Evolutionary conservation across 139 green algal genomes (phyloP).

Genomic region (Asterochloris sp.): DNA sequence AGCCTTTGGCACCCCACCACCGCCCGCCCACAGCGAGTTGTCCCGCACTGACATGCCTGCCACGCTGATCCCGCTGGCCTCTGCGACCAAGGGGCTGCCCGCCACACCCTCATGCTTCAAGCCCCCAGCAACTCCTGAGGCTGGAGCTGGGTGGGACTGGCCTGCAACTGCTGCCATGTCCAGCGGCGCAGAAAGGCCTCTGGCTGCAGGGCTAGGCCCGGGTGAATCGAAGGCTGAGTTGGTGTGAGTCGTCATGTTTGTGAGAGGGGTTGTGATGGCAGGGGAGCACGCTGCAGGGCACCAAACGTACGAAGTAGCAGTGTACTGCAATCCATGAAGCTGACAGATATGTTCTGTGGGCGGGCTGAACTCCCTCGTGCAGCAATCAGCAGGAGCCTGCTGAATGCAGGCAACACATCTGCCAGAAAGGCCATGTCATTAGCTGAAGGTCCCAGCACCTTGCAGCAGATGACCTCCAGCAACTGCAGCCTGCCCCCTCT

Average conservation of each 20-base stretch:
- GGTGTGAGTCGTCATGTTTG: background rate
- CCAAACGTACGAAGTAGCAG: too few species aligned
- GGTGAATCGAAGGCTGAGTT: background rate
- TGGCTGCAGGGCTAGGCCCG: background rate
- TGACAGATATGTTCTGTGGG: too few species aligned
- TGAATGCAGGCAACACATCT: too few species aligned
- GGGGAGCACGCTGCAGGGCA: too few species aligned
- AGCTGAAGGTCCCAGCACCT: too few species aligned
- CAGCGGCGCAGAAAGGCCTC: background rate
- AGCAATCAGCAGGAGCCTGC: too few species aligned
- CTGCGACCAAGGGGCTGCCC: background rate
- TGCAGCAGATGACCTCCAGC: too few species aligned
- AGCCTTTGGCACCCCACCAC: background rate
- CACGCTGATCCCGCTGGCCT: background rate
- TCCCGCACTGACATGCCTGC: conserved; percentile 5
- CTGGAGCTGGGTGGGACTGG: background rate
- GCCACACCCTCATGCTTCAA: background rate
- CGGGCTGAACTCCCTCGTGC: too few species aligned
- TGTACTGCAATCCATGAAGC: too few species aligned
- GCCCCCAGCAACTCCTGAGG: background rate
- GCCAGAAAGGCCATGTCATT: too few species aligned
- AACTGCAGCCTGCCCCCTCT: too few species aligned
- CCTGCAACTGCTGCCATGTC: background rate
- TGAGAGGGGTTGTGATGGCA: background rate
- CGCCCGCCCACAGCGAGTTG: conserved; percentile 5